A percentile compares a stretch with the other conserved stretches of the same genome.
These are phyloP conservation scores for Pseudoneurospora amorphoporcata DNA, from an alignment of 495 filamentous ascomycete species.

Conservation along the genomic window DNA sequence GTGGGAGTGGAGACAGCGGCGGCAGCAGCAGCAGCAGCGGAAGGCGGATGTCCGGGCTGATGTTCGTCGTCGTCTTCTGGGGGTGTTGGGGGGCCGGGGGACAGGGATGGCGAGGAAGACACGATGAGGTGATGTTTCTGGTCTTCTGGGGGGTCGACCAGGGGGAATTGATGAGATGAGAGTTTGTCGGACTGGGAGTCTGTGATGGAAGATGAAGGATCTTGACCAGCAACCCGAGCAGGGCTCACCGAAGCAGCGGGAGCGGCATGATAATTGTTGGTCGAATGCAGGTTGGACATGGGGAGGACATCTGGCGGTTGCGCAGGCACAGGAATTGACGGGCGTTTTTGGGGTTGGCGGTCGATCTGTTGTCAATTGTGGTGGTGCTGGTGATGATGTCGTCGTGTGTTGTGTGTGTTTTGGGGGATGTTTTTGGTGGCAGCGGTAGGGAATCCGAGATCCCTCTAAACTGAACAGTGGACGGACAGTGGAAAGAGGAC, in stretches of 20 bases:
- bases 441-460: neutral
- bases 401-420: neutral
- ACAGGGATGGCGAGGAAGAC: neutral
- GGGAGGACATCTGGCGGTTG: slow-evolving; percentile 37
- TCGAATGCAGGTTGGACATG: slow-evolving; percentile 38
- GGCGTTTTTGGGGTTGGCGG: neutral
- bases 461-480: neutral
- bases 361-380: neutral
- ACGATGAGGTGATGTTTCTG: slow-evolving; percentile 16
- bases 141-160: slow-evolving; percentile 6
- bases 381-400: neutral
- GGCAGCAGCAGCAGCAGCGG: slow-evolving; percentile 18
- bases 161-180: slow-evolving; percentile 1
- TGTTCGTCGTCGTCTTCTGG: neutral
- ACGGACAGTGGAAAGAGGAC: neutral
- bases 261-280: slow-evolving; percentile 38
- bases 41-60: slow-evolving; percentile 13
- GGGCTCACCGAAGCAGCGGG: slow-evolving; percentile 38
- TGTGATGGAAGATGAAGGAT: slow-evolving; percentile 1
- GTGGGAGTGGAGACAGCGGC: slow-evolving; percentile 17
- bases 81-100: slow-evolving; percentile 1
- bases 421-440: neutral
- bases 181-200: slow-evolving; percentile 1
- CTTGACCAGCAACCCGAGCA: slow-evolving; percentile 13
- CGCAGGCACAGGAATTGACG: neutral